phyloP scores from a whole-genome alignment of 2,329 filamentous ascomycete genomes.

The Paecilomyces variotii region DNA sequence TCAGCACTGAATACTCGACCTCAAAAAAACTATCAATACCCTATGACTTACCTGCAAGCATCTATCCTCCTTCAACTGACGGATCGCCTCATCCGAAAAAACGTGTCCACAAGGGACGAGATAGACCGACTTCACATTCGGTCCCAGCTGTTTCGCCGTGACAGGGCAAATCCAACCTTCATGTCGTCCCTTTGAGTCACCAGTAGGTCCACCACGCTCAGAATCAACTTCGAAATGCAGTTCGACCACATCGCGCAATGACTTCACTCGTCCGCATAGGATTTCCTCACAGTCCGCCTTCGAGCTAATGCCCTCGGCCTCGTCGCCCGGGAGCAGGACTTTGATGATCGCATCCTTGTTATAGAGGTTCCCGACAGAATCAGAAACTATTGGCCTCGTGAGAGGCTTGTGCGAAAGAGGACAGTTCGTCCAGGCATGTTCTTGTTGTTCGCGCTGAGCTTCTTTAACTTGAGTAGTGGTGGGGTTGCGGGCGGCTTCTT shows the following conservation, averaged over 20 bases:
- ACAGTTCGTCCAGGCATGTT: slow-evolving; percentile 80
- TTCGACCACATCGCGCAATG: slow-evolving; percentile 78
- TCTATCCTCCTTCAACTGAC: slow-evolving; percentile 61
- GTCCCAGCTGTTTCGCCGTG: slow-evolving; percentile 76
- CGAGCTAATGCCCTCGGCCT: slow-evolving; percentile 45
- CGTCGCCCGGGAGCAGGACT: slow-evolving; percentile 50
- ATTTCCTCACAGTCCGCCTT: slow-evolving; percentile 55
- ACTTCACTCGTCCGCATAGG: slow-evolving; percentile 59
- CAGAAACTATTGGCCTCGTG: slow-evolving; percentile 69
- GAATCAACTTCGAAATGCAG: slow-evolving; percentile 62
- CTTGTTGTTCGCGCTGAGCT: slow-evolving; percentile 72
- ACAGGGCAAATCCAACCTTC: slow-evolving; percentile 76
- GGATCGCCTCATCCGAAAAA: slow-evolving; percentile 79
- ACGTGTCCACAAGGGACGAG: slow-evolving; percentile 92
- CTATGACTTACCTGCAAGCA: slow-evolving; percentile 45
- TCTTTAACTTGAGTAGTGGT: slow-evolving; percentile 85
- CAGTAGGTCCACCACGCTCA: slow-evolving; percentile 34
- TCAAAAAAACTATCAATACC: neutral
- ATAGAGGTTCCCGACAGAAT: slow-evolving; percentile 76
- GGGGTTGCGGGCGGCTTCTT: slow-evolving; percentile 75
- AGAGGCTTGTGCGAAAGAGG: slow-evolving; percentile 75
- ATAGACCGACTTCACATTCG: slow-evolving; percentile 73
- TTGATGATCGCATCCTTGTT: slow-evolving; percentile 87
- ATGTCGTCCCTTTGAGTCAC: slow-evolving; percentile 32
- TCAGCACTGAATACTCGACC: neutral